Evolutionary conservation across 2,329 filamentous ascomycete genomes (phyloP).

Genomic region (Onygena corvina): DNA sequence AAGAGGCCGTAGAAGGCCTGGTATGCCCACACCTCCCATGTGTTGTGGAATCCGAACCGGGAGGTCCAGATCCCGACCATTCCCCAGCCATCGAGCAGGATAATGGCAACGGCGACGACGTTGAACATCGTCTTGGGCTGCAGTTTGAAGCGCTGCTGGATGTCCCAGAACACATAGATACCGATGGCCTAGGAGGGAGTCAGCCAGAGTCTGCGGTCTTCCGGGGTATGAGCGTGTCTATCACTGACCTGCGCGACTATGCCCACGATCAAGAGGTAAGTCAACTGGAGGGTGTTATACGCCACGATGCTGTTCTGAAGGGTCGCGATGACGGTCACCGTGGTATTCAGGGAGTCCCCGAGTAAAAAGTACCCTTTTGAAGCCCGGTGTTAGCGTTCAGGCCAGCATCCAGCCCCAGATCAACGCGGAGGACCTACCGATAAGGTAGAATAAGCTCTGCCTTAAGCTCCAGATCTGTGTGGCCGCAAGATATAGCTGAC

Average conservation of each 20-base stretch:
- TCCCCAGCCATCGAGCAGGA: conserved; percentile 47
- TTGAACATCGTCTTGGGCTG: conserved; percentile 60
- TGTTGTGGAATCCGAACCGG: conserved; percentile 42
- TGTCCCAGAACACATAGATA: conserved; percentile 50
- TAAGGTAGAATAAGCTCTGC: conserved; percentile 54
- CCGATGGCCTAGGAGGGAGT: conserved; percentile 34
- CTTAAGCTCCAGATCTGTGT: conserved; percentile 52
- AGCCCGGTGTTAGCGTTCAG: not conserved
- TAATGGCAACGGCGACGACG: conserved; percentile 48
- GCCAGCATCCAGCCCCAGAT: not conserved
- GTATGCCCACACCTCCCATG: conserved; percentile 44
- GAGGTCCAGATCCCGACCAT: conserved; percentile 49
- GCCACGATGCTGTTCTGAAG: conserved; percentile 53
- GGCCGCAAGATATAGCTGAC: conserved; percentile 48
- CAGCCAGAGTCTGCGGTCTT: too few relatives aligned
- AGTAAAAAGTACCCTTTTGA: conserved; percentile 49
- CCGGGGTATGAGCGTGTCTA: too few relatives aligned
- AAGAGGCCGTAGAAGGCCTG: conserved; percentile 52
- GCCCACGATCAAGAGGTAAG: conserved; percentile 55
- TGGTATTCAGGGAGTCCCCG: conserved; percentile 59
- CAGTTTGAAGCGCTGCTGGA: conserved; percentile 49
- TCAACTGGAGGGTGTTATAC: conserved; percentile 53
- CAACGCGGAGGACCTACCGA: conserved; percentile 31
- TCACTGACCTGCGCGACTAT: conserved; percentile 46
- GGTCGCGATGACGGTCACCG: conserved; percentile 54